phyloP scores from a whole-genome alignment of 2,329 filamentous ascomycete species.

The Eutypella sp. region DNA sequence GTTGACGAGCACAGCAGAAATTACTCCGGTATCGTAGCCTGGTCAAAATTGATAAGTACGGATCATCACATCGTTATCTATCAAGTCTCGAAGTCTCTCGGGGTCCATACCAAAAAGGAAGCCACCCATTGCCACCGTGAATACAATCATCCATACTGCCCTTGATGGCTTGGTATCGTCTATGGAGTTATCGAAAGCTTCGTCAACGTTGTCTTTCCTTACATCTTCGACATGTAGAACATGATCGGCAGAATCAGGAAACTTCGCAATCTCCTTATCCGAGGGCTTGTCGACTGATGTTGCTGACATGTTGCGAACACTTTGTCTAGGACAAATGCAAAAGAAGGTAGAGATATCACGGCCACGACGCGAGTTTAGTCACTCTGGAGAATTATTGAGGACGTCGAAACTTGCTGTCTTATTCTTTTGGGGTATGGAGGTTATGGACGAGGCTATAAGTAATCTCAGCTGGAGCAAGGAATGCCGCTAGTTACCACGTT shows the following conservation, averaged over 20 bases:
- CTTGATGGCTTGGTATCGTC: conserved; percentile 19
- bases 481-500: neutral
- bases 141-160: conserved; percentile 22
- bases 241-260: neutral
- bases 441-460: neutral
- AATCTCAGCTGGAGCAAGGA: neutral
- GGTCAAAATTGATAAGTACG: neutral
- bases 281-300: neutral
- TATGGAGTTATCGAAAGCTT: conserved; percentile 20
- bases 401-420: neutral
- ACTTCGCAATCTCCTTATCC: neutral
- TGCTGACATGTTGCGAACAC: neutral
- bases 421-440: neutral
- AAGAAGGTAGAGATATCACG: neutral
- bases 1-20: conserved; percentile 35
- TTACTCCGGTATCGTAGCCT: neutral
- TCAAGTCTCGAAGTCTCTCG: neutral
- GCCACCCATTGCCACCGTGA: conserved; percentile 23
- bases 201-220: conserved; percentile 1
- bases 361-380: neutral
- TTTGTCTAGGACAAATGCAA: neutral
- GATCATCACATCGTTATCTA: neutral
- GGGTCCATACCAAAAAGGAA: conserved; percentile 19
- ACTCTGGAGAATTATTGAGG: neutral
- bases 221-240: neutral